phyloP scores from a whole-genome alignment of 441 rosid genomes.

The Erysimum cheiri region DNA sequence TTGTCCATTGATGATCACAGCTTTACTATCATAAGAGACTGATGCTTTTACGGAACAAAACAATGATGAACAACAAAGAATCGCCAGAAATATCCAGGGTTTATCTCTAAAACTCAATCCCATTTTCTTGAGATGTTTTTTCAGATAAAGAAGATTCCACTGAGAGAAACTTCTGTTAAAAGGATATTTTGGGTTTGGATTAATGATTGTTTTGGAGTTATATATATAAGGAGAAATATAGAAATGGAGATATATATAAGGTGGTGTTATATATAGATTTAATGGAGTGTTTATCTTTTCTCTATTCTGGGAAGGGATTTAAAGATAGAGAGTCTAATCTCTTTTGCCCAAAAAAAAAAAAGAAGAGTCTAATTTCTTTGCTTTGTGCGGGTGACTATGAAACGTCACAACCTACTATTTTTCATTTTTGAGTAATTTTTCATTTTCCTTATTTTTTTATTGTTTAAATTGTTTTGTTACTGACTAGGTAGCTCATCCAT shows the following conservation, averaged over 20 bases:
- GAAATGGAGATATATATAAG: slow-evolving; percentile 20
- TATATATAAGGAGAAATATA: slow-evolving; percentile 20
- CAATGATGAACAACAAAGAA: slow-evolving; percentile 53
- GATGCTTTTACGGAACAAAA: slow-evolving; percentile 54
- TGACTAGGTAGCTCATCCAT: slow-evolving; percentile 25
- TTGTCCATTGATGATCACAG: slow-evolving; percentile 62
- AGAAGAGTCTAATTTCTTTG: slow-evolving; percentile 23
- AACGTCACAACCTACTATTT: slow-evolving; percentile 37
- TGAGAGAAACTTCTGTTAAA: slow-evolving; percentile 6
- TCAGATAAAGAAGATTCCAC: slow-evolving; percentile 26
- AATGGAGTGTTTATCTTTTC: slow-evolving; percentile 13
- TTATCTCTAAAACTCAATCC: slow-evolving; percentile 29
- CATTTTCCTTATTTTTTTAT: background rate
- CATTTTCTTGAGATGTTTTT: slow-evolving; percentile 30
- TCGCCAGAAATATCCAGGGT: slow-evolving; percentile 30
- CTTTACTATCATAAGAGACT: slow-evolving; percentile 71
- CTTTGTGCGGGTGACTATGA: slow-evolving; percentile 34
- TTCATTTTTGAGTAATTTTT: slow-evolving; percentile 20
- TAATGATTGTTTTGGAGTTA: slow-evolving; percentile 27
- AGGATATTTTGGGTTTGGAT: slow-evolving; percentile 21
- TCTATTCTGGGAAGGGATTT: slow-evolving; percentile 36
- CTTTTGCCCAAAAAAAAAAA: too few species aligned
- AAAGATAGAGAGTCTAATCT: background rate
- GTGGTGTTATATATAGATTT: slow-evolving; percentile 27
- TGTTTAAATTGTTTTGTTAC: background rate